Base-by-base conservation (phyloP, 495 filamentous ascomycete species). In the Xylaria telfairii region DNA sequence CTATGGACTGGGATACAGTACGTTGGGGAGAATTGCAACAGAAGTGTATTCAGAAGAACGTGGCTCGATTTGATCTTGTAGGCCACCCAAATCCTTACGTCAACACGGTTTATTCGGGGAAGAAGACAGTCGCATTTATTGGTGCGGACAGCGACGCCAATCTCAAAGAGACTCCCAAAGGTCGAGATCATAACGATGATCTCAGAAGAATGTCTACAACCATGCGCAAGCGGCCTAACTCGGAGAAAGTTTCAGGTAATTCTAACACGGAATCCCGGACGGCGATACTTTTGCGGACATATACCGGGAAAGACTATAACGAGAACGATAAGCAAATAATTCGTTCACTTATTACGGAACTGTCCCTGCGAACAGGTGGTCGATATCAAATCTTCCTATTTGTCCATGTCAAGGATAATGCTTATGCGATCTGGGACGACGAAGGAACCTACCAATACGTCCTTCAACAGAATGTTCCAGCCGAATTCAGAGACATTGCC, bases 341-440 rank as follows among this genome's bases (percentile, higher is more conserved):
- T 56, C 90, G 93, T 24, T 86, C 92, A 3, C 81, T 95, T 63
- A 86, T 96, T 71, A 89, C 87, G 24, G 93, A 96, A 77, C 80
- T 94, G 34, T 87, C 87, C 6, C 79, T 96, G 17, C 84, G 88
- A 59, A 90, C 91, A 9, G 93, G 93, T 3, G 92, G 88, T 13
- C 90, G 93, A 80, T 95, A 93, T 76, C 85, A 92, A 73, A 87
- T 96, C 41, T 92, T 91, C 72, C 80, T 96, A 4, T 85, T 95
- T 65, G 86, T 95, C 28, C 90, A 96, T 60, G 87, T 92, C 69
- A 92, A 90, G 69, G 87, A 93, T 65, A 67, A 79, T 59, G 74
- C 80, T 37, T 74, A 83, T 15, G 78, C 84, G 3, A 90, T 93
- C 65, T 90, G 86, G 80, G 81, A 83, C 7, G 82, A 87, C 75